Base-by-base conservation (phyloP, 2,329 filamentous ascomycete genomes). In the Cytospora paraplurivora region DNA sequence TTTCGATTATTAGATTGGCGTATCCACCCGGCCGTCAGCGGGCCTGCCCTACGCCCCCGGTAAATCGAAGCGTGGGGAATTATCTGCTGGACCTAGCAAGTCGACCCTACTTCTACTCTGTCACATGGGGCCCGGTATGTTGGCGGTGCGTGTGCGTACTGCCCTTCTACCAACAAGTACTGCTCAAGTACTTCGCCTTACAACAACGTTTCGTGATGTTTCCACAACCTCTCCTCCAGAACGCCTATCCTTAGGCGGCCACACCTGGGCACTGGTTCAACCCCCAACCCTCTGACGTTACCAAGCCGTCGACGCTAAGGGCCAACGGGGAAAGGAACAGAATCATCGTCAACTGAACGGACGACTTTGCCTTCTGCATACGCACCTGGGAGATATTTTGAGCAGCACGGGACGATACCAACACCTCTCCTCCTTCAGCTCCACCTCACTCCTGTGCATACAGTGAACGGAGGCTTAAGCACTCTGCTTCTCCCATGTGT, bases 241-340 rank as follows among this genome's bases (percentile, higher is more conserved):
- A 35, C 57, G 53, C 33, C 56, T 37, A 41, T 59, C 50, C 41
- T 32, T n/a, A 59, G 56, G 56, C 63, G 38, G 52, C 60, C 63
- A 59, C 50, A 32, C 37, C 27, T 27, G 27, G 27, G 27, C 27
- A 27, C 27, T 27, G 27, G 27, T 60, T 38, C 61, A 51, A 47
- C 61, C 49, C 44, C 51, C 47, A 50, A 47, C 52, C 54, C 34
- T 53, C 54, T 61, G 64, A 66, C 64, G 64, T 27, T 63, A 66
- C 61, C 60, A 57, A 66, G 64, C 61, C 64, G 49, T 38, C 35
- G 44, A 58, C 57, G 51, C 64, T 62, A 63, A 63, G 56, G 41
- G 56, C 56, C 64, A 63, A 63, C 61, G 32, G 53, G 51, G 55
- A 21, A 47, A 55, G 19, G 17, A 53, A 55, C 37, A 60, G 52